Conservation (phyloP, 163 green algal genomes). For the Prototheca wickerhamii region DNA sequence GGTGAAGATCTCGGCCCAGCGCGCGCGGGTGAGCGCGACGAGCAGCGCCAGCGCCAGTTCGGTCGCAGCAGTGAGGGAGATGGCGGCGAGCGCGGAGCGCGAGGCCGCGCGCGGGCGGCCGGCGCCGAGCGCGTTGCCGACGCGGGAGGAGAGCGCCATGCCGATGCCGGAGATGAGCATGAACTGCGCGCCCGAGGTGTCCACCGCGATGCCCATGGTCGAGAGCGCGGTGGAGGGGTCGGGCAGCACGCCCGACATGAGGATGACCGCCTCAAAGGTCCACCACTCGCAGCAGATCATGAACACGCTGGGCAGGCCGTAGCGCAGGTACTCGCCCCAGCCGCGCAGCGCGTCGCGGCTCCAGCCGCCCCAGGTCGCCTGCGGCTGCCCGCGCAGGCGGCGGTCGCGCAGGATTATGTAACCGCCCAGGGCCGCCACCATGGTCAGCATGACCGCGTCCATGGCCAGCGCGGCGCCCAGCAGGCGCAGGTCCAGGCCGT, state of each 20-base stretch:
- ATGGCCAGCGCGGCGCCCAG: neutral
- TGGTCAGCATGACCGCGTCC: conserved; percentile 14
- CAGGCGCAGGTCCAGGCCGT: conserved; percentile 1
- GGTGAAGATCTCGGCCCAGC: conserved; percentile 17
- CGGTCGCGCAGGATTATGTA: conserved; percentile 23
- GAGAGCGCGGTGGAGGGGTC: conserved; percentile 10
- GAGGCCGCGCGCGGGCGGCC: neutral
- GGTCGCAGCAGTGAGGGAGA: conserved; percentile 1
- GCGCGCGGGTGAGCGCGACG: neutral
- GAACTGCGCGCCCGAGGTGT: conserved; percentile 11
- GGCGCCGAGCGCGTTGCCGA: conserved; percentile 9
- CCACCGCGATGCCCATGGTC: conserved; percentile 14
- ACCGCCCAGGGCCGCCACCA: conserved; percentile 14
- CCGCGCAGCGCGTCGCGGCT: neutral
- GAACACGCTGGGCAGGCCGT: neutral
- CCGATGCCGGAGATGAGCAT: conserved; percentile 13
- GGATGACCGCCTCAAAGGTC: conserved; percentile 19
- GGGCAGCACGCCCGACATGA: conserved; percentile 15
- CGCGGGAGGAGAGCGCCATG: neutral
- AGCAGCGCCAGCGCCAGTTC: neutral
- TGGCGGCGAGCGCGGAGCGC: conserved; percentile 6
- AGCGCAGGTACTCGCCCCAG: neutral
- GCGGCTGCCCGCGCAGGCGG: conserved; percentile 10
- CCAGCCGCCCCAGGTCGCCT: conserved; percentile 31
- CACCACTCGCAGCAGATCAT: conserved; percentile 19